Evolutionary conservation across 805 yeast species (phyloP).

Genomic region (Komagataella populi): DNA sequence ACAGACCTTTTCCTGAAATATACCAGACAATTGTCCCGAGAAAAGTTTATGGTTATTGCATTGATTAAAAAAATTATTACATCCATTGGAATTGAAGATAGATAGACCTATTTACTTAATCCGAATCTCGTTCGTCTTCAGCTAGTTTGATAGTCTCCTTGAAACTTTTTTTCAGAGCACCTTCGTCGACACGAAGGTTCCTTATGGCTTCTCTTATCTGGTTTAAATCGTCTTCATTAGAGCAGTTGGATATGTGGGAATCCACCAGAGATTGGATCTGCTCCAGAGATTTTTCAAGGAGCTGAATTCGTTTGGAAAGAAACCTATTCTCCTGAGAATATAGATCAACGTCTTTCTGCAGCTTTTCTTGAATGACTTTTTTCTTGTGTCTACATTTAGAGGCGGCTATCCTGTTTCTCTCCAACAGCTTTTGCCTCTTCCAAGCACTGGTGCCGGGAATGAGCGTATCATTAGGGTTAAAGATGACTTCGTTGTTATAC

Average conservation of each 20-base stretch:
- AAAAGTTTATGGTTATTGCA: constrained; percentile 43
- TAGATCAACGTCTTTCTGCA: constrained; percentile 45
- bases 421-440: constrained; percentile 72
- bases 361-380: constrained; percentile 60
- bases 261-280: constrained; percentile 4
- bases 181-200: neutral
- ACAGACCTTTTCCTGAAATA: constrained; percentile 26
- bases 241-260: constrained; percentile 4
- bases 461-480: constrained; percentile 39
- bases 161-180: neutral
- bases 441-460: constrained; percentile 49
- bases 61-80: constrained; percentile 21
- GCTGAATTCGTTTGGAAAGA: constrained; percentile 7
- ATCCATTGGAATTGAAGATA: neutral
- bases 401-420: constrained; percentile 90
- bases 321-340: constrained; percentile 28
- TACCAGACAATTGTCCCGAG: constrained; percentile 43
- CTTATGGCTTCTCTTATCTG: neutral
- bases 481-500: constrained; percentile 41
- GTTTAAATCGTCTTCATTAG: neutral
- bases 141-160: neutral
- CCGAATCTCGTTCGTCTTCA: neutral
- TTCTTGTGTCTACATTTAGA: constrained; percentile 90
- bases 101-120: neutral
- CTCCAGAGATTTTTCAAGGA: neutral